Base-by-base conservation (phyloP, 768 basidiomycete genomes). In the Leccinum longicurvipes region DNA sequence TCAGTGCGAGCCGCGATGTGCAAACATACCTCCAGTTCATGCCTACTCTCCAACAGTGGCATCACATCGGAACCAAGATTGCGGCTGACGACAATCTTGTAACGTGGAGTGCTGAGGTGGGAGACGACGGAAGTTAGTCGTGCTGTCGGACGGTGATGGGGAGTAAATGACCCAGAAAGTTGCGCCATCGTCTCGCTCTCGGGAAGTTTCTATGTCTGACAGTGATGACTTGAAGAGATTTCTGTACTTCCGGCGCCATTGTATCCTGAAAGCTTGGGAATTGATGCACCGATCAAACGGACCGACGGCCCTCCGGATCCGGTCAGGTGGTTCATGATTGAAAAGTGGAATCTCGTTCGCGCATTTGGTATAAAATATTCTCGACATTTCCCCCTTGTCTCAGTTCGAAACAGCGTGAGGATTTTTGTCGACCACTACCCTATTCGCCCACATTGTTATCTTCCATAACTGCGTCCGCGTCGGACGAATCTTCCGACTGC, bases 51-150 rank as follows among this genome's bases (percentile, higher is more conserved):
- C 23, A 89, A 68, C 44, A 83, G 59, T 21, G 80, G 74, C 84
- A 89, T 86, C 3, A 79, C 80, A 62, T 86, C 79, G 17, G 80
- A 77, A 2, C 87, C 87, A 23, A 89, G 73, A 63, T 82, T 71
- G 52, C 85, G 80, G 31, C 79, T 78, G 21, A 89, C 76, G 6
- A 89, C 79, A 51, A 88, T 74, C 60, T 77, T 79, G 50, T 60
- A 63, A 27, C 63, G 68, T 41, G 53, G 32, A 51, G 57, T 63
- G 50, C 56, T 61, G 53, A 72, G 60, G 50, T 62, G 60, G 47
- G 64, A 68, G 39, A 55, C 34, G 49, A 63, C 27, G 17, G 62
- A 66, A 27, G 64, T 71, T 39, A 74, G 71, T 56, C 59, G 67
- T n/a, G 47, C 31, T 28, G 48, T 48, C 32, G 55, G 24, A 24